Conservation (phyloP, 75 land plant species). For the Sequoia sempervirens region DNA sequence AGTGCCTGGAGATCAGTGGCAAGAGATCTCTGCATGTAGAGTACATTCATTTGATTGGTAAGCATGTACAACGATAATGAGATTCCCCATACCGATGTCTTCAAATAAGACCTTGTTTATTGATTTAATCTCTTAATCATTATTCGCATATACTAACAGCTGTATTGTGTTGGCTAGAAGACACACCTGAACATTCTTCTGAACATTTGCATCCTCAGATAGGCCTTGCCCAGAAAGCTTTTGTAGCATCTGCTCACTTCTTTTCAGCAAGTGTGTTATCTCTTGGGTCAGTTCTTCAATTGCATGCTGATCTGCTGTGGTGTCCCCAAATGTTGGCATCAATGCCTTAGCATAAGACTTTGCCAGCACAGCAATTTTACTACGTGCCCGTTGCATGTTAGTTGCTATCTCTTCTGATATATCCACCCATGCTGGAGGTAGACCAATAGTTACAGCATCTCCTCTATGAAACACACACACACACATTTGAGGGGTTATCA, state of each 20-base stretch:
- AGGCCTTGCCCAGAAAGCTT: conserved; percentile 66
- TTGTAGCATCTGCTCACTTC: conserved; percentile 82
- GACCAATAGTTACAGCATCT: conserved; percentile 70
- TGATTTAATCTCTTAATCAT: not conserved
- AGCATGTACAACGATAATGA: not conserved
- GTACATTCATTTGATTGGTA: not conserved
- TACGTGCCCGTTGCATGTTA: conserved; percentile 72
- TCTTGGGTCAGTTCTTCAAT: conserved; percentile 88
- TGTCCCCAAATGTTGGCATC: conserved; percentile 91
- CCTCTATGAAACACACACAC: conserved; percentile 40
- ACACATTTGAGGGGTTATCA: not conserved
- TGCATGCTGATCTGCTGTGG: conserved; percentile 64
- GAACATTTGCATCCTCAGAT: conserved; percentile 86
- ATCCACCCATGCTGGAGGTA: conserved; percentile 99
- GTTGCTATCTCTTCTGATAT: conserved; percentile 84
- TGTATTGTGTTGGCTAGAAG: not conserved
- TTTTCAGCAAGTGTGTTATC: conserved; percentile 74
- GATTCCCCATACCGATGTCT: not conserved
- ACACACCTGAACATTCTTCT: conserved; percentile 93
- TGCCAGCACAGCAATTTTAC: conserved; percentile 68
- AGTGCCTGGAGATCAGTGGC: conserved; percentile 93
- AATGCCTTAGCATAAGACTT: conserved; percentile 88
- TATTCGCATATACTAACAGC: not conserved
- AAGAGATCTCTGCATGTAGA: conserved; percentile 76
- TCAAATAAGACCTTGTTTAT: not conserved